phyloP scores from a whole-genome alignment of 257 asterid genomes.

The Schizonepeta tenuifolia region DNA sequence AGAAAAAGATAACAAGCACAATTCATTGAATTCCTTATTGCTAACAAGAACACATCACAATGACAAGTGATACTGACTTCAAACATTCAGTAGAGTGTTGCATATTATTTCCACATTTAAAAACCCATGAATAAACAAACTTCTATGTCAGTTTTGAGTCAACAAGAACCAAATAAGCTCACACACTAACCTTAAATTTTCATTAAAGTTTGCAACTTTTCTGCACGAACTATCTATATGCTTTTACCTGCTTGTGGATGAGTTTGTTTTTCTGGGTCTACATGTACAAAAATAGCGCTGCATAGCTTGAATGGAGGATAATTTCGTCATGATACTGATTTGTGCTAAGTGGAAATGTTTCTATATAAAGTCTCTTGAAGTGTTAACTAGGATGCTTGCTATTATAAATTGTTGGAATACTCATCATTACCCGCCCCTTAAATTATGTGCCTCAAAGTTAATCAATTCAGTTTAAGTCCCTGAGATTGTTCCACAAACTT shows the following conservation, averaged over 20 bases:
- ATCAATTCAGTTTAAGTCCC: background rate
- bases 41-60: too few species aligned
- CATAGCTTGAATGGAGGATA: constrained; percentile 10
- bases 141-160: too few species aligned
- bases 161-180: too few species aligned
- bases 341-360: background rate
- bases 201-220: too few species aligned
- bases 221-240: too few species aligned
- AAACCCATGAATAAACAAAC: too few species aligned
- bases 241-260: constrained; percentile 13
- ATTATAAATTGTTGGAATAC: background rate
- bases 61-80: too few species aligned
- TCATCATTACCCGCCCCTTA: constrained; percentile 6
- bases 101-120: too few species aligned
- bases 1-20: too few species aligned
- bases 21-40: too few species aligned
- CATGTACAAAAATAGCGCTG: background rate
- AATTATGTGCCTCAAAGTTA: constrained; percentile 11
- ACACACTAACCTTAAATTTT: too few species aligned
- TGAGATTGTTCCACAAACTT: constrained; percentile 14
- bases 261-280: constrained; percentile 21
- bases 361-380: background rate
- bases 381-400: background rate
- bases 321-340: constrained; percentile 14
- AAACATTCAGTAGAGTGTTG: too few species aligned